Evolutionary conservation across 768 basidiomycete genomes (phyloP), one percentile per base, ranked within the genome.

Genomic region (Dentipellis fragilis): DNA sequence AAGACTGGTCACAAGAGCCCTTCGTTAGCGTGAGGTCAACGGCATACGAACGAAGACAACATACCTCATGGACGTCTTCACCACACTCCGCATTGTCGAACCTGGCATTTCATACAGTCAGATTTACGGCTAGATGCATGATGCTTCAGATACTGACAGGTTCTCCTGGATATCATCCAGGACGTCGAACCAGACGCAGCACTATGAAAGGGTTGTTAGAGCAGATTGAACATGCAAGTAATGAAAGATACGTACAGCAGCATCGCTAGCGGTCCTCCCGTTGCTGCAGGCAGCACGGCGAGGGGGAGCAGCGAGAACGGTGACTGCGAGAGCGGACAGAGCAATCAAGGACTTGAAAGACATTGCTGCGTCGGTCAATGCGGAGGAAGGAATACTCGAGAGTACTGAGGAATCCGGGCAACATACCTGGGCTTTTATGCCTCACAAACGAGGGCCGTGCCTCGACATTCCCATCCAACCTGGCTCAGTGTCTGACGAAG

Each of bases 161-260:
- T 73, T 70, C 21, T 58, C 58, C 55, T 74, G 74, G 38, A 75
- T 58, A 51, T 75, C 72, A 36, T 71, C 69, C 7, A 73, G 60
- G 35, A 75, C 63, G 48, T 73, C 69, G 63, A 73, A 72, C 62
- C 72, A 66, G n/a, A 59, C 66, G 54, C 73, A 74, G 62, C 73
- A 74, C 55, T 59, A 19, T 23, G 45, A 17, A 40, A 40, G 9
- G n/a, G 10, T 11, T 42, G 4, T 4, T 8, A 40, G 14, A 8
- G 10, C 34, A 5, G 23, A 12, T 22, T 7, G 47, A 11, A 34
- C 14, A 12, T 17, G 4, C 22, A 19, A 46, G 16, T n/a, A 2
- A 47, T 11, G 16, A 19, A 14, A 29, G 22, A 8, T 6, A 12
- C n/a, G 5, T 23, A 61, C 60, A 45, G 57, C 56, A 5, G 52